Base-by-base conservation (phyloP, 2,329 filamentous ascomycete genomes). In the Penicillium aurantiogriseum region DNA sequence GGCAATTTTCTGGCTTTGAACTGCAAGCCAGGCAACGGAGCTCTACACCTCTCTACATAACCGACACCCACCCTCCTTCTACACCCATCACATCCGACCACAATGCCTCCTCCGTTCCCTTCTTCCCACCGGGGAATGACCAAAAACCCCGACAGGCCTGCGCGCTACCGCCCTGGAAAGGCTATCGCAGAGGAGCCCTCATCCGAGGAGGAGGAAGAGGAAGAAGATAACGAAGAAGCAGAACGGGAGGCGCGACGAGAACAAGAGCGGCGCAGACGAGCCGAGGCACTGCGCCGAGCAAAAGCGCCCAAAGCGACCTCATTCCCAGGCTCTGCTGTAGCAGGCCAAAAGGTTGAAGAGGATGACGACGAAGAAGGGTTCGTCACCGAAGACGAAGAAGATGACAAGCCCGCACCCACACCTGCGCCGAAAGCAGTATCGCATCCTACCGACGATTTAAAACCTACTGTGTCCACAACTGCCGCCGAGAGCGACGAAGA, bases 91-190 rank as follows among this genome's bases (percentile, higher is more conserved):
- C 11, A 51, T 51, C 21, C 53, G 52, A 50, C 43, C 54, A 64
- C 44, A 40, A 79, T 79, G 77, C 77, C 77, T 35, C 77, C 77
- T 33, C 76, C 76, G 7, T 72, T 78, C 50, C 75, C 75, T 19
- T 76, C 74, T 43, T 67, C 67, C 21, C 74, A 75, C 58, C 73
- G 76, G 59, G 89, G 90, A 69, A 96, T 97, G 90, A 97, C 93
- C 62, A 92, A 92, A 61, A 96, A 97, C 71, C 92, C 91, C 4
- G 78, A 88, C 57, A 87, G 87, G 72, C 90, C 91, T 25, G 64
- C 87, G 65, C 89, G 94, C 56, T 89, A 97, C 69, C 87, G 92
- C 57, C 88, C 93, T 17, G 93, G 94, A 64, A 97, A 97, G 75
- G 80, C 88, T 50, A 67, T 80, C 38, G 74, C 75, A 15, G 79